Evolutionary conservation across 169 alveolate species (phyloP), one percentile per base, ranked within the genome.

Genomic region (Plasmodium berghei): DNA sequence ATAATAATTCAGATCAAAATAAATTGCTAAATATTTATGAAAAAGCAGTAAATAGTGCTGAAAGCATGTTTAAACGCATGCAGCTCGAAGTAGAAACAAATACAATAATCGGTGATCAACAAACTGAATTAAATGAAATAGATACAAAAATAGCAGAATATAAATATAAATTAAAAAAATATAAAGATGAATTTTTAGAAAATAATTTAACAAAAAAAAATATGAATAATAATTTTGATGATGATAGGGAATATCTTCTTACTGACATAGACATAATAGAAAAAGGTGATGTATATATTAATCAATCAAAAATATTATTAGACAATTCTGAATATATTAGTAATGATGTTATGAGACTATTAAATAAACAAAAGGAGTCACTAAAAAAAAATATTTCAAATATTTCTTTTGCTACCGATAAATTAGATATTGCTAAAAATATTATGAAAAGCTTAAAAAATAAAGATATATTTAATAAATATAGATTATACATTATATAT

Each of bases 11-110:
- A 6, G 89, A 80, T 46, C 66, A 80, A 48, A 58, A 52, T 46
- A 80, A 80, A n/a, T 16, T 80, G 45, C 20, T 80, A 45, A 64
- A 80, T 12, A 80, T 80, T 48, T 80, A 80, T 59, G 89, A 80
- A 10, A 80, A 80, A 48, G 89, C 89, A 20, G 67, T 80, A 55
- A 52, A 66, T 0, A 80, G 89, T 45, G 89, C 89, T 28, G 89
- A 80, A 55, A 80, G 40, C 42, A 80, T 80, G 89, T 80, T 64
- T 58, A 66, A 66, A 16, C 61, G 77, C 18, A 80, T 80, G 89
- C 89, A 80, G 14, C 58, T 80, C 0, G 89, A 80, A 34, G 89
- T 66, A 2, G 89, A 80, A 40, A 58, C 89, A n/a, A 80, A 80
- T 59, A 10, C 70, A 9, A 16, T 66, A 22, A 67, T 66, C 16